Evolutionary conservation across 23 red algal species (phyloP), one percentile per base, ranked within the genome.

Genomic region (Gracilaria domingensis): DNA sequence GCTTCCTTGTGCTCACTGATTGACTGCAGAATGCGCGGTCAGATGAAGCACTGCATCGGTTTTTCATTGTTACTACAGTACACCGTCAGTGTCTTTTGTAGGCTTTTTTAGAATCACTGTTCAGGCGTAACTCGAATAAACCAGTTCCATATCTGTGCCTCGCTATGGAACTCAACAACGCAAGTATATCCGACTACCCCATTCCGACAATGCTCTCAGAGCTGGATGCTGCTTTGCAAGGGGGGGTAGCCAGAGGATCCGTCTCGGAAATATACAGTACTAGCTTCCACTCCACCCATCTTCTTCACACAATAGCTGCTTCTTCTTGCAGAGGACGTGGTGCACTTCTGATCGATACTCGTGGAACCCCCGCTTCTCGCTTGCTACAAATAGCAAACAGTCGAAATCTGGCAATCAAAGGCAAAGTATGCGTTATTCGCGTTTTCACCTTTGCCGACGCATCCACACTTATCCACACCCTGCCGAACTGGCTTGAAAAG

Each of bases 201-300:
- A 26, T 82, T 45, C 58, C 79, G 23, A 90, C 87, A 25, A 64
- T 66, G 71, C 75, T 66, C 36, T 4, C 51, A 6, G 50, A 34
- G 24, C 61, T 90, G 55, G 76, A 90, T 57, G 36, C 36, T n/a
- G 54, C 12, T 9, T 58, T 90, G 12, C 87, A 49, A 48, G 87
- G 87, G 16, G 87, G 87, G n/a, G 16, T 90, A 32, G 44, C 87
- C 1, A 45, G 37, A 34, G 39, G 71, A 33, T 60, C 65, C 45
- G 30, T 90, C 13, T 33, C 74, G 20, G 71, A 90, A 66, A 65
- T 90, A 33, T 90, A 80, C 62, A 74, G 87, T 26, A 71, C 87
- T 40, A 79, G 34, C 26, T 51, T 71, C 21, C 76, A 81, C 26
- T 44, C 87, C 9, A 32, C 57, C 4, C 76, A 77, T 18, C 57